These are phyloP conservation scores for Lathyrus aphaca DNA, from an alignment of 306 rosid genomes.

Conservation along the genomic window DNA sequence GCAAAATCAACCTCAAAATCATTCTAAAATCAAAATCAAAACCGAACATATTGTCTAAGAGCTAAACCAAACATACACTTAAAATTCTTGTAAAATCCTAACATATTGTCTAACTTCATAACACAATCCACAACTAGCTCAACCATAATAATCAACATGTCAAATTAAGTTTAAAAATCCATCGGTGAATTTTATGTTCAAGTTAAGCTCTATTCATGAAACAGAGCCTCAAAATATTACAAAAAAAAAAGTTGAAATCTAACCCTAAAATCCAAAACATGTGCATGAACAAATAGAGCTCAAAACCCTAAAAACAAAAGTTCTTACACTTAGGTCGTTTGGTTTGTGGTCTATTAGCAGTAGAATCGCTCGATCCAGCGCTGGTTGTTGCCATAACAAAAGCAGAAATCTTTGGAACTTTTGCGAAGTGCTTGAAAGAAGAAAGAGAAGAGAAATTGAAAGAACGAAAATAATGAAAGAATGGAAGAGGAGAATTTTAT, in stretches of 20 bases:
- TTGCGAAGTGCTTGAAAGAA: not conserved
- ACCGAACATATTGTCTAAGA: constrained; percentile 31
- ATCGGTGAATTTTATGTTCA: not conserved
- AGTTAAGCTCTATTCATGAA: constrained; percentile 14
- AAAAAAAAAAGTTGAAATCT: not conserved
- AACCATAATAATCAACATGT: constrained; percentile 3
- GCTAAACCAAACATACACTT: not conserved
- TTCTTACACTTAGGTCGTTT: constrained; percentile 87
- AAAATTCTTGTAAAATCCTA: constrained; percentile 15
- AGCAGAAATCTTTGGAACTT: constrained; percentile 11
- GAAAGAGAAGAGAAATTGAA: not conserved
- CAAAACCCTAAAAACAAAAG: not conserved
- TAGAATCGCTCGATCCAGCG: constrained; percentile 75
- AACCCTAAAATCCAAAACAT: constrained; percentile 24
- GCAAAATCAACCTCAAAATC: too few relatives aligned
- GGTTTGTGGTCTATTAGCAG: constrained; percentile 65
- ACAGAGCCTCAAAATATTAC: not conserved
- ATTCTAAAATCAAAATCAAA: not conserved
- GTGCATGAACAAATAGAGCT: constrained; percentile 3
- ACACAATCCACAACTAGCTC: not conserved
- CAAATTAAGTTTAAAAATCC: constrained; percentile 7
- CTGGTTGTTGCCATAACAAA: constrained; percentile 62
- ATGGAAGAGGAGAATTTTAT: constrained; percentile 4
- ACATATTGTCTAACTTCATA: not conserved
- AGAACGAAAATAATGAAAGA: not conserved